phyloP scores from a whole-genome alignment of 2,329 filamentous ascomycete genomes.

The Verruconis gallopava region DNA sequence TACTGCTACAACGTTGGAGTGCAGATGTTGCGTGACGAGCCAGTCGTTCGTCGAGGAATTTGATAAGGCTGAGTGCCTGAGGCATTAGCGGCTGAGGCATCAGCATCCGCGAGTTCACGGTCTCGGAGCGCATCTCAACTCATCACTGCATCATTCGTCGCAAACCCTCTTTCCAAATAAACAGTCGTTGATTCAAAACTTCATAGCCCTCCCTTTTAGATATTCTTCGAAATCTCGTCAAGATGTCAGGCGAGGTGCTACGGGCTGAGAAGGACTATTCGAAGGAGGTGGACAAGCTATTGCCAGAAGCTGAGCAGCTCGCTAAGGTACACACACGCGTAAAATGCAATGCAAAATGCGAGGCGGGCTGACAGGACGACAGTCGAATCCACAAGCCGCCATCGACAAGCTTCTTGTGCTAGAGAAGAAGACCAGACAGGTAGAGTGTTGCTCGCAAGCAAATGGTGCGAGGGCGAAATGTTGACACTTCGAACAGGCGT shows the following conservation, averaged over 20 bases:
- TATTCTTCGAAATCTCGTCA: background rate
- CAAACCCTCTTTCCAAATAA: background rate
- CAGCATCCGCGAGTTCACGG: no score
- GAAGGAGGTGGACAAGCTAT: slow-evolving; percentile 84
- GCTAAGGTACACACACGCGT: slow-evolving; percentile 52
- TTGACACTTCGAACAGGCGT: slow-evolving; percentile 47
- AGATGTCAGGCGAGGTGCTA: slow-evolving; percentile 64
- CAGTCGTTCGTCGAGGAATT: no score
- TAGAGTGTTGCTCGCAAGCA: slow-evolving; percentile 27
- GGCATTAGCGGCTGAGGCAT: background rate
- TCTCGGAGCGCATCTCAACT: background rate
- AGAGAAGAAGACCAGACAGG: slow-evolving; percentile 97
- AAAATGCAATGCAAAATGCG: background rate
- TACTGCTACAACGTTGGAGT: no score
- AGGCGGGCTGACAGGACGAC: background rate
- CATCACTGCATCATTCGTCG: slow-evolving; percentile 1
- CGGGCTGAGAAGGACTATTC: slow-evolving; percentile 99
- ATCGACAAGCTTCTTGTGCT: slow-evolving; percentile 85
- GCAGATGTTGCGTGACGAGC: no score
- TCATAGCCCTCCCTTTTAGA: background rate
- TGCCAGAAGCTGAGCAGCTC: slow-evolving; percentile 81
- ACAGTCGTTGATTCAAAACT: background rate
- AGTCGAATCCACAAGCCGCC: slow-evolving; percentile 70
- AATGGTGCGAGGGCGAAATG: slow-evolving; percentile 9
- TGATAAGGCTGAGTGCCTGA: no score